Percentiles rank a stretch among this genome's conserved stretches.
phyloP scores from a whole-genome alignment of 176 grass and related monocot species.

The Miscanthus lutarioriparius region DNA sequence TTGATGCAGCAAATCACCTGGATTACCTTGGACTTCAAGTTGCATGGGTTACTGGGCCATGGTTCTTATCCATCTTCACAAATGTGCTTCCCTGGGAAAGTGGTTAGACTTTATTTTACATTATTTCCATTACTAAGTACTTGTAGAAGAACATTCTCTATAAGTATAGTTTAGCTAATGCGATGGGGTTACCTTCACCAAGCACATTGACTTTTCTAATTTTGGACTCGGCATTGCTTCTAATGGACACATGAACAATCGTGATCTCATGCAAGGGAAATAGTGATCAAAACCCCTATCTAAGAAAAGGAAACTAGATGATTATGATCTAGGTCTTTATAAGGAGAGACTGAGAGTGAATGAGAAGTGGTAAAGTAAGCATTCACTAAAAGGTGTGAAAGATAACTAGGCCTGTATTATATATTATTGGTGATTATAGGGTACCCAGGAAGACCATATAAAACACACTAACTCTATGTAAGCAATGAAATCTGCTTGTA shows the following conservation, averaged over 20 bases:
- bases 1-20: conserved; percentile 87
- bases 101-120: conserved; percentile 69
- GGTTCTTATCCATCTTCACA: conserved; percentile 98
- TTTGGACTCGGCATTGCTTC: background rate
- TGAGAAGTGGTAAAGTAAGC: background rate
- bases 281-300: background rate
- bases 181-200: conserved; percentile 5
- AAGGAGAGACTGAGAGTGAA: background rate
- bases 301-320: background rate
- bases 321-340: background rate
- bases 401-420: conserved; percentile 23
- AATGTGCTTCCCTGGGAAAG: conserved; percentile 99
- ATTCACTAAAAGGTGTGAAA: conserved; percentile 6
- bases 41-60: conserved; percentile 97
- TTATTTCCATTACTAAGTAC: conserved; percentile 23
- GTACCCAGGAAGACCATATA: background rate
- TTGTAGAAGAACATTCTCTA: conserved; percentile 36
- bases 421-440: conserved; percentile 5
- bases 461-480: conserved; percentile 8
- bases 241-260: conserved; percentile 7
- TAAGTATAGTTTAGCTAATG: conserved; percentile 4
- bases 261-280: conserved; percentile 12
- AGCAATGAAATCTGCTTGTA: conserved; percentile 2
- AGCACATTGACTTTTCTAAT: conserved; percentile 4
- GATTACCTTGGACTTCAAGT: conserved; percentile 92